These are phyloP conservation scores for Metroxylon sagu DNA, from an alignment of 176 grass and related monocot genomes.

Conservation along the genomic window DNA sequence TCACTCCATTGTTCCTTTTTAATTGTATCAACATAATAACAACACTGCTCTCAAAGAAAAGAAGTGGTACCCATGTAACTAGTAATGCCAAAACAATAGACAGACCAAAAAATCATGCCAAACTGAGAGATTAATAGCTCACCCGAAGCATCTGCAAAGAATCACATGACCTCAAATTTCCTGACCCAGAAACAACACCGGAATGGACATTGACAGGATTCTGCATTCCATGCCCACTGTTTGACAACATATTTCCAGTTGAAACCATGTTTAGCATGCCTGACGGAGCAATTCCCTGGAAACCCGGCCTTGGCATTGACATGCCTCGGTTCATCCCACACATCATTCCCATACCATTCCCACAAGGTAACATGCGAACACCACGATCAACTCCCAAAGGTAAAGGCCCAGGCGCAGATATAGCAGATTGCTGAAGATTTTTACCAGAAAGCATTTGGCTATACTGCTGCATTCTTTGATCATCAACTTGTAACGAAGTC, in stretches of 20 bases:
- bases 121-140: slow-evolving; percentile 16
- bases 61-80: too few relatives aligned
- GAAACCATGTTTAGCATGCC: slow-evolving; percentile 69
- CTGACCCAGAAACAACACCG: slow-evolving; percentile 36
- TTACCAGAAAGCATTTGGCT: slow-evolving; percentile 70
- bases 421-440: slow-evolving; percentile 60
- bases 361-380: slow-evolving; percentile 47
- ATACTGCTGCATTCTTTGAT: slow-evolving; percentile 62
- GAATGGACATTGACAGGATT: slow-evolving; percentile 44
- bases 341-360: slow-evolving; percentile 68
- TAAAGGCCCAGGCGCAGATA: slow-evolving; percentile 50
- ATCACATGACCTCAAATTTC: slow-evolving; percentile 60
- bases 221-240: slow-evolving; percentile 60
- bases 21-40: too few relatives aligned
- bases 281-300: slow-evolving; percentile 50
- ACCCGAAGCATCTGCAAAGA: slow-evolving; percentile 68
- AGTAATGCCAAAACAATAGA: too few relatives aligned
- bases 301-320: slow-evolving; percentile 45
- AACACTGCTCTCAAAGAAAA: too few relatives aligned
- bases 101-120: too few relatives aligned
- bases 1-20: too few relatives aligned
- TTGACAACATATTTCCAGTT: slow-evolving; percentile 60
- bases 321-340: slow-evolving; percentile 47
- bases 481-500: slow-evolving; percentile 44
- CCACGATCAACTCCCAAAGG: slow-evolving; percentile 59